A percentile compares a stretch with the other conserved stretches of the same genome.
phyloP scores from a whole-genome alignment of 1,284 basidiomycete genomes.

The Sanguinoderma infundibulare region DNA sequence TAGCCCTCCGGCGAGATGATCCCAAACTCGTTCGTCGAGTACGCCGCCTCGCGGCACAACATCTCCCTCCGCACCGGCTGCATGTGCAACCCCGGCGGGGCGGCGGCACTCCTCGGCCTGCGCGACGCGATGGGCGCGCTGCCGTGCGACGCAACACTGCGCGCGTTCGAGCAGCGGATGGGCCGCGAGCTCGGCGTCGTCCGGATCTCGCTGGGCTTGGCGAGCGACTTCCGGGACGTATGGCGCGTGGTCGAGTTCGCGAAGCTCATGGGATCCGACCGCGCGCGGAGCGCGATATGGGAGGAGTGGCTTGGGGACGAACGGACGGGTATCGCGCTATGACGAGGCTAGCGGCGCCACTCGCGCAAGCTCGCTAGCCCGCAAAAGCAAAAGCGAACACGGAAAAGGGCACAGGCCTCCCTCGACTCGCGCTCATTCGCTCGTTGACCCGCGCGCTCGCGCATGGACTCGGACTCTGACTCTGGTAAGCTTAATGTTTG shows the following conservation, averaged over 20 bases:
- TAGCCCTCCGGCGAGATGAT: constrained; percentile 69
- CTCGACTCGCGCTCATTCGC: not conserved
- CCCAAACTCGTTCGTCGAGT: constrained; percentile 72
- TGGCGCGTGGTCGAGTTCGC: constrained; percentile 71
- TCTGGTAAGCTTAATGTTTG: constrained; percentile 5
- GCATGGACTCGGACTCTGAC: constrained; percentile 1
- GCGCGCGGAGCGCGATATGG: constrained; percentile 42
- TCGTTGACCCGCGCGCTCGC: not conserved
- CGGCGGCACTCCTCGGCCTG: constrained; percentile 70
- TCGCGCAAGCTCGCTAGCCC: not conserved
- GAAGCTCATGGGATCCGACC: constrained; percentile 48
- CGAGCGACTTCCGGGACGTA: constrained; percentile 74
- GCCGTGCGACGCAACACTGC: constrained; percentile 60
- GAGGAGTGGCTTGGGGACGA: constrained; percentile 35
- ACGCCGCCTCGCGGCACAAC: constrained; percentile 62
- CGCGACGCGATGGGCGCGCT: constrained; percentile 69
- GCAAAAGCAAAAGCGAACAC: not conserved
- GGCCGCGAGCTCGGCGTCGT: constrained; percentile 76
- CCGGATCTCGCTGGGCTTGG: constrained; percentile 75
- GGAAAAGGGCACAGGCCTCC: not conserved
- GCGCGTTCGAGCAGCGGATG: constrained; percentile 62
- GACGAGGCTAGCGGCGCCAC: not conserved
- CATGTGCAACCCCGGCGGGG: constrained; percentile 85
- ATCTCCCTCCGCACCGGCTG: constrained; percentile 83
- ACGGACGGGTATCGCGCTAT: constrained; percentile 26